phyloP scores from a whole-genome alignment of 805 yeast genomes.

The Metschnikowia arizonensis region DNA sequence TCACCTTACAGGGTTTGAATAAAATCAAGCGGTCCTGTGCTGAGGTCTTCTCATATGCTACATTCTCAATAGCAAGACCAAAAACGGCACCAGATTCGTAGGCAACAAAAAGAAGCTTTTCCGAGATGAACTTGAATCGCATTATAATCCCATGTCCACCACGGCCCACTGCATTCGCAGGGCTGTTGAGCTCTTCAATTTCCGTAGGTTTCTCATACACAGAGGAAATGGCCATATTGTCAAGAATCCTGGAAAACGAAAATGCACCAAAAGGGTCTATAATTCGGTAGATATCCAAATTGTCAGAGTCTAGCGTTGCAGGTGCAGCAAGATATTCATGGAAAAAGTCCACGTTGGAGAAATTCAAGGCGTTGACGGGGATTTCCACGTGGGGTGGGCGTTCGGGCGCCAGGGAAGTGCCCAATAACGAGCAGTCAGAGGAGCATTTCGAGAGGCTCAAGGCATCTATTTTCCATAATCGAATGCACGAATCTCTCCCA shows the following conservation, averaged over 20 bases:
- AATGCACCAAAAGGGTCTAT: conserved; percentile 17
- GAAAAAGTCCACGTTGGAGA: conserved; percentile 49
- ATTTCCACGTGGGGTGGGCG: conserved; percentile 36
- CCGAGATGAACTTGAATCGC: conserved; percentile 43
- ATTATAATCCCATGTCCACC: conserved; percentile 62
- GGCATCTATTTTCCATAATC: conserved; percentile 39
- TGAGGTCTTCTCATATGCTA: conserved; percentile 3
- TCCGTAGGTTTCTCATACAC: not conserved
- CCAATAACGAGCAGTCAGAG: conserved; percentile 5
- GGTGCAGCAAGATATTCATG: conserved; percentile 47
- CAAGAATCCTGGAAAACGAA: conserved; percentile 28
- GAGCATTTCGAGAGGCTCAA: conserved; percentile 4
- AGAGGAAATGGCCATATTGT: conserved; percentile 23
- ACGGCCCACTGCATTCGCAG: conserved; percentile 5
- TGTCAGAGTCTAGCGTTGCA: conserved; percentile 57
- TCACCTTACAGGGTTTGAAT: conserved; percentile 23
- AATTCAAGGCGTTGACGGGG: conserved; percentile 73
- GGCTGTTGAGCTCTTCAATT: conserved; percentile 10
- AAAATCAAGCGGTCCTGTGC: conserved; percentile 17
- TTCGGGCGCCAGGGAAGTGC: conserved; percentile 2
- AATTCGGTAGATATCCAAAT: conserved; percentile 57
- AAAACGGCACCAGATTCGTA: conserved; percentile 66
- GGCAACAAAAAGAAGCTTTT: conserved; percentile 45
- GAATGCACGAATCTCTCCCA: conserved; percentile 57
- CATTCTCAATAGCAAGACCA: conserved; percentile 23